Evolutionary conservation across 768 basidiomycete genomes (phyloP).

Genomic region (Pleurotus djamor): DNA sequence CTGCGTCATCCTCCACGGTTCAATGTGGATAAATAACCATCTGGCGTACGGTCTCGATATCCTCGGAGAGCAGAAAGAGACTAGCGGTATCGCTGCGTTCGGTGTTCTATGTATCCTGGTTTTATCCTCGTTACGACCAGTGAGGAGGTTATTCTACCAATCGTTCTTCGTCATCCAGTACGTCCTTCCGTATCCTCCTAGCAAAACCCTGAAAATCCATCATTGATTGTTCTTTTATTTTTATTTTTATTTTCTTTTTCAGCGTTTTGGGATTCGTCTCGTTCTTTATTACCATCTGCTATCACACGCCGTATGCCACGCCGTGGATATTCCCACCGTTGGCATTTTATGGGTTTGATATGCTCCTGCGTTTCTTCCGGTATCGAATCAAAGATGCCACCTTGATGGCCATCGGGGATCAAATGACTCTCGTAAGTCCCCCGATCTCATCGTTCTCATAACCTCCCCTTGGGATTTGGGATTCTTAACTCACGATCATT

Average conservation of each 20-base stretch:
- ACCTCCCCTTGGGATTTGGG: no score
- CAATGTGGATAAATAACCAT: conserved; percentile 80
- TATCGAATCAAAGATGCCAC: conserved; percentile 70
- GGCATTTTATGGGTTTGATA: conserved; percentile 79
- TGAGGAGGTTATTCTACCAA: conserved; percentile 64
- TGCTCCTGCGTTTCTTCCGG: conserved; percentile 54
- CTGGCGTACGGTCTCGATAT: conserved; percentile 54
- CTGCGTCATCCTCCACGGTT: conserved; percentile 49
- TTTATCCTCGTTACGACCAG: conserved; percentile 57
- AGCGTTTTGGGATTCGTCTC: conserved; percentile 53
- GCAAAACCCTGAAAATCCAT: no score
- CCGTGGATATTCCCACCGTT: conserved; percentile 86
- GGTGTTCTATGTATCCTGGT: conserved; percentile 62
- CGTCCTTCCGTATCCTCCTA: conserved; percentile 28
- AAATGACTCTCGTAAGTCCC: conserved; percentile 59
- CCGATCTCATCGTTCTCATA: no score
- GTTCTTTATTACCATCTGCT: conserved; percentile 73
- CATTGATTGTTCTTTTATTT: no score
- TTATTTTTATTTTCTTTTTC: no score
- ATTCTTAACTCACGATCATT: no score
- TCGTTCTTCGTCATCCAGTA: conserved; percentile 76
- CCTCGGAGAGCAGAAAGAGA: conserved; percentile 71
- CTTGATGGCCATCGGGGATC: conserved; percentile 55
- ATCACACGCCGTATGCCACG: conserved; percentile 76
- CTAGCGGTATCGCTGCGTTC: conserved; percentile 70